Percentiles rank a stretch among this genome's conserved stretches.
phyloP scores from a whole-genome alignment of 2,329 filamentous ascomycete genomes.

The Calycina herbarum region DNA sequence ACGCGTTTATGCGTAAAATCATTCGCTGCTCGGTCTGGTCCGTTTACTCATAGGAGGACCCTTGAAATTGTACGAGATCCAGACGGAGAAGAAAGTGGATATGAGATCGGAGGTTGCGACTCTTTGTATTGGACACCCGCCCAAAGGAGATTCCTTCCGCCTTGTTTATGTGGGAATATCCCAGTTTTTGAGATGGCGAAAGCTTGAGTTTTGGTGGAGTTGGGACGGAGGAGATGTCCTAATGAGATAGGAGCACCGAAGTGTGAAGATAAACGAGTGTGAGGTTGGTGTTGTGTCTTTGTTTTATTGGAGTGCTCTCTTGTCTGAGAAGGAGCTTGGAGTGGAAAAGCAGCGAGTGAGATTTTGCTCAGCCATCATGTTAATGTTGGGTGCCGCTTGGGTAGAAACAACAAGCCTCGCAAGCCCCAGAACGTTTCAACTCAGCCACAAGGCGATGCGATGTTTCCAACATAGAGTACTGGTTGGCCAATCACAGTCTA shows the following conservation, averaged over 20 bases:
- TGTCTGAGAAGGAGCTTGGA: not conserved
- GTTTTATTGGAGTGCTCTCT: conserved; percentile 1
- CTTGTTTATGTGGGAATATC: conserved; percentile 2
- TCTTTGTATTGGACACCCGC: not conserved
- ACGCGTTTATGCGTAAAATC: conserved; percentile 1
- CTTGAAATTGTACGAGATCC: too few relatives aligned
- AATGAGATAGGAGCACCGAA: not conserved
- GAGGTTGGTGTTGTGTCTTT: conserved; percentile 9
- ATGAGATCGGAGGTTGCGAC: conserved; percentile 2
- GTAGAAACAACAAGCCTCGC: not conserved
- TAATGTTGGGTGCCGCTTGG: not conserved
- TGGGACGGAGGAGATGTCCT: not conserved
- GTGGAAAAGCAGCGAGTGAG: not conserved
- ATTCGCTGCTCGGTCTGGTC: not conserved
- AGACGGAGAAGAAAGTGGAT: not conserved
- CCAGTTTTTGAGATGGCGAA: not conserved
- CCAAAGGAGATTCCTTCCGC: not conserved
- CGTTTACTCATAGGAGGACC: not conserved
- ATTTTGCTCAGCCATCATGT: not conserved
- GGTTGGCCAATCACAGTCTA: too few relatives aligned
- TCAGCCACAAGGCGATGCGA: too few relatives aligned
- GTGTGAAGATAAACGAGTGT: conserved; percentile 3
- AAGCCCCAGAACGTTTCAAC: not conserved
- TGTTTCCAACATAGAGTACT: too few relatives aligned
- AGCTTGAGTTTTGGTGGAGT: not conserved